Evolutionary conservation across 164 flowering plant genomes (phyloP), one percentile per base, ranked within the genome.

Genomic region (Tinospora cordifolia): DNA sequence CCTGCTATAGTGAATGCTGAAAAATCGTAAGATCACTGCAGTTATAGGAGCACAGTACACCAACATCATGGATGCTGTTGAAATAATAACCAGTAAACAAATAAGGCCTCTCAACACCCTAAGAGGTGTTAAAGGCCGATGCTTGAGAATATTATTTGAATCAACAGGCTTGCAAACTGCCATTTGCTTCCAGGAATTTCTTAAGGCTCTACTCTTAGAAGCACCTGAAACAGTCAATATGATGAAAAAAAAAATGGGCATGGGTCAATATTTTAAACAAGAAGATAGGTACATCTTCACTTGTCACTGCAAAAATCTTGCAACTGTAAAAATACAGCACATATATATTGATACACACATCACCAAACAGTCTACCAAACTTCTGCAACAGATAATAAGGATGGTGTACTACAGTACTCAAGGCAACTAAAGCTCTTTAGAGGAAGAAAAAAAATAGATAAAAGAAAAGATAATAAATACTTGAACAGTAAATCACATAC

Each of bases 1-100:
- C 77, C 96, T 86, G 77, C 96, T 90, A 72, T 81, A 83, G 67
- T 82, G 91, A 58, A 84, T 62, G 85, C 99, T 88, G 72, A 90
- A 83, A 72, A 88, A 70, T 60, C 91, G 82, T 73, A 88, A 66
- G 46, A 80, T 0, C 14, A 85, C 79, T 47, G 85, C 80, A 22
- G 79, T 67, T 22, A 80, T 15, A 25, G 87, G 86, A 24, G 83
- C 89, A 65, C 72, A 84, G 79, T 74, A 92, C 27, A 90, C 84
- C 40, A 90, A 38, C 72, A 85, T 85, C 86, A 84, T 81, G 74
- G 87, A 89, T 27, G 98, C 98, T 11, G 98, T 85, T 63, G 80
- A 84, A 66, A 94, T 76, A 38, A 89, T 71, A 67, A 92, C 84
- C 21, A 76, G 10, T 64, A 94, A 80, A 78, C 98, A 94, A 54